phyloP scores from a whole-genome alignment of 140 eudicot genomes.

The Ambrosia hybrid region DNA sequence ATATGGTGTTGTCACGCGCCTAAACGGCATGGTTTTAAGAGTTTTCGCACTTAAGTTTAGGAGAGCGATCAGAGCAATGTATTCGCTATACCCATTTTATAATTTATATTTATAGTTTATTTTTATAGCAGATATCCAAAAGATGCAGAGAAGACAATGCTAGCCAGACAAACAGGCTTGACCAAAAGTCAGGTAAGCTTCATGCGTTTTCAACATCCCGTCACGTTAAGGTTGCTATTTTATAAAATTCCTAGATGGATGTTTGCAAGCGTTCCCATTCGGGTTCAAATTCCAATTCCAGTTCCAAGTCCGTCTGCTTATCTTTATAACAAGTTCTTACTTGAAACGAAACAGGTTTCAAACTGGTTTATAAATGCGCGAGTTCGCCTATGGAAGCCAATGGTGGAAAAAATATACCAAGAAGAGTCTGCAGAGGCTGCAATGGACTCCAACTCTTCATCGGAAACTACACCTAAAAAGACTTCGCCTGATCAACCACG shows the following conservation, averaged over 20 bases:
- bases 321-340: background rate
- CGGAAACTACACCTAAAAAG: slow-evolving; percentile 43
- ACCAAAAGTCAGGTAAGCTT: slow-evolving; percentile 85
- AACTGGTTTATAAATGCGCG: slow-evolving; percentile 98
- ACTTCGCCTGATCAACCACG: slow-evolving; percentile 45
- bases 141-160: slow-evolving; percentile 87
- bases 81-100: too few relatives aligned
- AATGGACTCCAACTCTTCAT: slow-evolving; percentile 57
- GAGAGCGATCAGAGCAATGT: too few relatives aligned
- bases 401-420: slow-evolving; percentile 98
- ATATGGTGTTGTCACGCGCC: too few relatives aligned
- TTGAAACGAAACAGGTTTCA: slow-evolving; percentile 57
- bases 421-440: slow-evolving; percentile 77
- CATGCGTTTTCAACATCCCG: too few relatives aligned
- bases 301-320: background rate
- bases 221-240: too few relatives aligned
- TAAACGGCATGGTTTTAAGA: too few relatives aligned
- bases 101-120: too few relatives aligned
- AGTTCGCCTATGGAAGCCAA: slow-evolving; percentile 95
- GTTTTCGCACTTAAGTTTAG: too few relatives aligned
- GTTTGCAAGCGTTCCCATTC: background rate
- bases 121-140: slow-evolving; percentile 67
- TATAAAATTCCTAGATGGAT: too few relatives aligned
- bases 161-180: slow-evolving; percentile 91
- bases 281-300: background rate